Conservation (phyloP, 1,284 basidiomycete species). For the Cutaneotrichosporon cavernicola region DNA sequence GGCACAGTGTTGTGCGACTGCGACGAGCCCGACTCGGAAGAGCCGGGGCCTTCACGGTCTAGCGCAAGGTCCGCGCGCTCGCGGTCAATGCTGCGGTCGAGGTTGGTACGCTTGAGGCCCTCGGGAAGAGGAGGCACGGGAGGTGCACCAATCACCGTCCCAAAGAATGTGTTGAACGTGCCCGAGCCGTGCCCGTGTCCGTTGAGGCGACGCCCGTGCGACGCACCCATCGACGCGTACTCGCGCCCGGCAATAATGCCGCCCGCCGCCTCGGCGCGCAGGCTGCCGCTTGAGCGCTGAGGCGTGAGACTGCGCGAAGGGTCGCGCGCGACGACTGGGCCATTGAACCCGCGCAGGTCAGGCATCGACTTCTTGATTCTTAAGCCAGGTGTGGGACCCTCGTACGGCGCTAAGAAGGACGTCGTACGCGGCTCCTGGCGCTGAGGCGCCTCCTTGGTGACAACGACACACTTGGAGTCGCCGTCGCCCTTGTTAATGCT, state of each 20-base stretch:
- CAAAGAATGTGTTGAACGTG: slow-evolving; percentile 36
- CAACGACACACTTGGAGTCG: slow-evolving; percentile 88
- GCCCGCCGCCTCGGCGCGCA: slow-evolving; percentile 85
- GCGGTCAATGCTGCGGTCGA: slow-evolving; percentile 10
- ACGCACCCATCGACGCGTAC: slow-evolving; percentile 44
- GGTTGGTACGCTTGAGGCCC: slow-evolving; percentile 18
- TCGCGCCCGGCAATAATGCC: slow-evolving; percentile 57
- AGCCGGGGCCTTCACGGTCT: slow-evolving; percentile 4
- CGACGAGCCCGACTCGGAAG: slow-evolving; percentile 13
- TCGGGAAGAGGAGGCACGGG: slow-evolving; percentile 43
- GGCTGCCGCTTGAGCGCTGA: slow-evolving; percentile 84
- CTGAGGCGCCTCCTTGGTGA: slow-evolving; percentile 58
- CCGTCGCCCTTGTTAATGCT: slow-evolving; percentile 92
- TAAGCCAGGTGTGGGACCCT: slow-evolving; percentile 65
- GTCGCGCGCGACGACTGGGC: slow-evolving; percentile 70
- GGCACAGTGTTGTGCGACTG: slow-evolving; percentile 26
- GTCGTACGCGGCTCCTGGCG: slow-evolving; percentile 48
- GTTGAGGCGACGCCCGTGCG: slow-evolving; percentile 33
- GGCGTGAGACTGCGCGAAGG: slow-evolving; percentile 74
- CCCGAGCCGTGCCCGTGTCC: slow-evolving; percentile 31
- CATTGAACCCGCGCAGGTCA: slow-evolving; percentile 52
- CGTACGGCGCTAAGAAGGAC: slow-evolving; percentile 49
- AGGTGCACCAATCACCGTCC: slow-evolving; percentile 33
- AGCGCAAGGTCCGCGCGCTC: background rate
- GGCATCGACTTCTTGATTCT: slow-evolving; percentile 96